Percentiles rank a stretch among this genome's conserved stretches.
Evolutionary conservation across 2,329 filamentous ascomycete species (phyloP).

Genomic region (Thielaviopsis euricoi): DNA sequence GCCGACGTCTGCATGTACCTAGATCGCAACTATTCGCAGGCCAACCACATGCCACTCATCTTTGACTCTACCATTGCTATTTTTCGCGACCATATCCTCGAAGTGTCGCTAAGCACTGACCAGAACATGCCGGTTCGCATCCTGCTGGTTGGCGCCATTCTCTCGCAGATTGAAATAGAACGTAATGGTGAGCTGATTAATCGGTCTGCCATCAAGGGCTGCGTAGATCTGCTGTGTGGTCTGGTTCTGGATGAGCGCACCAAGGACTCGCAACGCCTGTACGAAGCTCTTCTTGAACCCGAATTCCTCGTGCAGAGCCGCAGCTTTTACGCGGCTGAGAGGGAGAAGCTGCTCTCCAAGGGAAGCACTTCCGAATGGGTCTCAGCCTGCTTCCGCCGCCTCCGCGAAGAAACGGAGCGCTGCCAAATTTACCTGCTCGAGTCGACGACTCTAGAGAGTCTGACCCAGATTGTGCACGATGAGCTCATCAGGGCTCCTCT

Average conservation of each 20-base stretch:
- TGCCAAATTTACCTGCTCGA: constrained; percentile 68
- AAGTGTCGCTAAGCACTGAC: constrained; percentile 31
- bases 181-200: constrained; percentile 80
- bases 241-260: constrained; percentile 73
- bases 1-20: constrained; percentile 97
- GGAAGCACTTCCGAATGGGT: constrained; percentile 73
- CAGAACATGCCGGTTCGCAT: constrained; percentile 41
- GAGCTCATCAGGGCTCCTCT: constrained; percentile 67
- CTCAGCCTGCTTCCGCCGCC: constrained; percentile 53
- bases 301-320: constrained; percentile 56
- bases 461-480: constrained; percentile 55
- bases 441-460: constrained; percentile 56
- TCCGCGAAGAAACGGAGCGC: constrained; percentile 66
- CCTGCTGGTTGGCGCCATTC: constrained; percentile 63
- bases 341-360: constrained; percentile 54
- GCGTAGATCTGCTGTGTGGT: constrained; percentile 75
- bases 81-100: constrained; percentile 74
- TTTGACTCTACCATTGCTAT: constrained; percentile 73
- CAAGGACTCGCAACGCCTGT: constrained; percentile 63
- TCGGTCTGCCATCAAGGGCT: constrained; percentile 63
- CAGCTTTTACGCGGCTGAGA: constrained; percentile 61
- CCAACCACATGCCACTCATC: constrained; percentile 56
- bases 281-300: constrained; percentile 67
- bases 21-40: constrained; percentile 67
- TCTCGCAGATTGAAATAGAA: constrained; percentile 88